A percentile compares a stretch with the other conserved stretches of the same genome.
phyloP scores from a whole-genome alignment of 2,329 filamentous ascomycete species.

The Pestalotiopsis sp. region DNA sequence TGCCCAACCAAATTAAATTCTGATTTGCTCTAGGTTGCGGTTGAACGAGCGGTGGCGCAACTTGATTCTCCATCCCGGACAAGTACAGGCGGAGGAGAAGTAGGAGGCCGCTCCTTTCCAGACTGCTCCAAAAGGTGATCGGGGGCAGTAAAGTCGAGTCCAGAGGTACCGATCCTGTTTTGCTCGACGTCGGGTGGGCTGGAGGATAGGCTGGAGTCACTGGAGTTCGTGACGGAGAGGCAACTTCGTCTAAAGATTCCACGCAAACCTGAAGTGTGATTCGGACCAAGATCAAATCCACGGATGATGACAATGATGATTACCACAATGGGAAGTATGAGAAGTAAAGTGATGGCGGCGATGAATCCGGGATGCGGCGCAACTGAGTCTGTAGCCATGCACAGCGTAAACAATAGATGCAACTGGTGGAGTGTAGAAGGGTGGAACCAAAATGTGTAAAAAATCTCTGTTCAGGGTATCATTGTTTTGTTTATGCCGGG shows the following conservation, averaged over 20 bases:
- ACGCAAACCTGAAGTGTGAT: background rate
- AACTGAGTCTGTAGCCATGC: background rate
- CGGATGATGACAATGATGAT: constrained; percentile 8
- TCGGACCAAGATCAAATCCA: constrained; percentile 11
- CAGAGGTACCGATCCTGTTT: background rate
- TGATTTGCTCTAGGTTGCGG: too few relatives aligned
- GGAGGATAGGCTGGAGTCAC: background rate
- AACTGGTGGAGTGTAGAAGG: background rate
- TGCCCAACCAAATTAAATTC: too few relatives aligned
- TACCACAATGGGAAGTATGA: background rate
- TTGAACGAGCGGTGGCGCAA: background rate
- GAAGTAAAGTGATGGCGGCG: constrained; percentile 3
- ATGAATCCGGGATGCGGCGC: constrained; percentile 9
- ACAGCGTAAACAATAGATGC: background rate
- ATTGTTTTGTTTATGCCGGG: background rate
- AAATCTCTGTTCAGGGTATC: background rate
- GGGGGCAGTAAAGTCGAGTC: background rate
- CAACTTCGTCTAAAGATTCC: background rate
- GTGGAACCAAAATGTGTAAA: background rate
- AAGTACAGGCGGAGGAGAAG: background rate
- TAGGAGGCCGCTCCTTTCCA: background rate
- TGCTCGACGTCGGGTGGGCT: background rate
- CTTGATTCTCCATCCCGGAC: background rate
- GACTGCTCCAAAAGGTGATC: background rate
- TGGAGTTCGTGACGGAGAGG: background rate